A percentile compares a stretch with the other conserved stretches of the same genome.
Evolutionary conservation across 345 rosid genomes (phyloP).

Genomic region (Angophora floribunda): DNA sequence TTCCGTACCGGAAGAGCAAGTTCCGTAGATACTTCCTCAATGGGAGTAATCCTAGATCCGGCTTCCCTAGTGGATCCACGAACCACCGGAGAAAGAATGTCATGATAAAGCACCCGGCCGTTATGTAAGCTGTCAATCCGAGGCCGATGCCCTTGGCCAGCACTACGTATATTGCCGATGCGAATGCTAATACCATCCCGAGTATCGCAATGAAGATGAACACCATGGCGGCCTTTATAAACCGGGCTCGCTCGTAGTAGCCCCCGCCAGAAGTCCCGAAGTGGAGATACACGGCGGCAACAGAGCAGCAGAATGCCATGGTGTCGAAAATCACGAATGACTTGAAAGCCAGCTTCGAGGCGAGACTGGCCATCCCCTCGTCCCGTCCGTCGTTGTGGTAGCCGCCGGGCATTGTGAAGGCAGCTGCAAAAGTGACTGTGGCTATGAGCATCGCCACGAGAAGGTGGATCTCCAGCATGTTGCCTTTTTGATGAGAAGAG

Average conservation of each 20-base stretch:
- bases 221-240: background rate
- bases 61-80: conserved; percentile 11
- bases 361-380: background rate
- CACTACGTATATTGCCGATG: conserved; percentile 5
- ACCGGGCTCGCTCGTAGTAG: conserved; percentile 3
- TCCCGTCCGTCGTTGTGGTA: background rate
- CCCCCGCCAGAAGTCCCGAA: conserved; percentile 10
- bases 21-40: conserved; percentile 4
- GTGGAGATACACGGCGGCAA: conserved; percentile 1
- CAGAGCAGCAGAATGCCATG: conserved; percentile 4
- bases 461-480: conserved; percentile 6
- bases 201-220: conserved; percentile 6
- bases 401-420: conserved; percentile 2
- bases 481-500: background rate
- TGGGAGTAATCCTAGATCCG: background rate
- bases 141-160: background rate
- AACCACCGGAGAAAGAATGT: conserved; percentile 5
- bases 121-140: background rate
- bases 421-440: conserved; percentile 12
- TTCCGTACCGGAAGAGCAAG: background rate
- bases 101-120: conserved; percentile 1
- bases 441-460: conserved; percentile 15
- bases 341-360: background rate
- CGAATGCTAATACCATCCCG: conserved; percentile 6
- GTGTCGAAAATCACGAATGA: background rate